Evolutionary conservation across 2,329 filamentous ascomycete species (phyloP), one percentile per base, ranked within the genome.

Genomic region (Calonectria montana): DNA sequence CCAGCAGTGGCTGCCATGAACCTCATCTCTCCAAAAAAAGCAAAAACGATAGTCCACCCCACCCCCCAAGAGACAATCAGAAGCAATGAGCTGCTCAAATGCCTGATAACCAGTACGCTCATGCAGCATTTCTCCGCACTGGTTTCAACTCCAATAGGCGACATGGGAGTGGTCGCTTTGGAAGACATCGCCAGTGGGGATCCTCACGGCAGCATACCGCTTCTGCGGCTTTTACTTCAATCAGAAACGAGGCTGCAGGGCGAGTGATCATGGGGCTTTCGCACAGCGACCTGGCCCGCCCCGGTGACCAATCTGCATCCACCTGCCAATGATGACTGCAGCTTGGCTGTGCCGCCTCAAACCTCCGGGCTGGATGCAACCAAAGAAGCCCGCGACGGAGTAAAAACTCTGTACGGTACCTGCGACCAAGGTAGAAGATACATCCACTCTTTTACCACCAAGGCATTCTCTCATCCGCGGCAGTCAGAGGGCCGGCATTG

Each of bases 191-290:
- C 47, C 25, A 39, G 15, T 35, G 64, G 37, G 63, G 31, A 53
- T 21, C 43, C 27, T 66, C 55, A 45, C 39, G 27, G 50, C 21
- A 23, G 10, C 39, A 69, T 47, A 48, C 41, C 39, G n/a, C 59
- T 61, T 47, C 53, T 71, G 39, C 41, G 57, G 45, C 27, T 41
- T 64, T 65, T 48, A 39, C 48, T 37, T 57, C 41, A 25, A 65
- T 25, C 43, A 67, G 29, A 64, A 71, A 68, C 31, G 50, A 65
- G 59, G 59, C 57, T 68, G 31, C 64, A 67, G 37, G 48, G 57
- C 41, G 57, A 65, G 41, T 27, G 65, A 68, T 67, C 69, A 71
- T 50, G 59, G 57, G 59, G 55, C 62, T 57, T 47, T 23, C n/a
- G 21, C 25, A 23, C 31, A 41, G 69, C 35, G 25, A 59, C 29